phyloP scores from a whole-genome alignment of 208 protist genomes.

The Acanthamoeba triangularis region DNA sequence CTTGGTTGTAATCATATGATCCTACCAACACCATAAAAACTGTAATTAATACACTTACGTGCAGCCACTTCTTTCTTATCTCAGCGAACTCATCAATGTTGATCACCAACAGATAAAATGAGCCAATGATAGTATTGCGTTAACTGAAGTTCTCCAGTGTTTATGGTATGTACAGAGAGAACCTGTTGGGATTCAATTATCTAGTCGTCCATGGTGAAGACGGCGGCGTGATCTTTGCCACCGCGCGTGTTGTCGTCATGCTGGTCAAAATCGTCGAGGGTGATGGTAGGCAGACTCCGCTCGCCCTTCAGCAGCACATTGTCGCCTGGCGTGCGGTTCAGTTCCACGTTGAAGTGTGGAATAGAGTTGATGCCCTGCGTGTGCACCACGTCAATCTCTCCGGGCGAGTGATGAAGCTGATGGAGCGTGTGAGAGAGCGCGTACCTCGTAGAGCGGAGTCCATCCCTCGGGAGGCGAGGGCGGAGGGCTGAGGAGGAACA shows the following conservation, averaged over 20 bases:
- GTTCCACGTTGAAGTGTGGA: constrained; percentile 5
- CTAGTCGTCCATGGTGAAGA: constrained; percentile 22
- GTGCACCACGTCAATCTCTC: neutral
- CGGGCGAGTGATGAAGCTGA: neutral
- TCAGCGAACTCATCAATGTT: no score
- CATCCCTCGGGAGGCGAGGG: constrained; percentile 49
- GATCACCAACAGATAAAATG: no score
- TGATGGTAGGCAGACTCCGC: neutral
- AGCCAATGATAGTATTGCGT: no score
- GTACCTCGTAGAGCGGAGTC: constrained; percentile 33
- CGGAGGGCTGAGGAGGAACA: constrained; percentile 41
- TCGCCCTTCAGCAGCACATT: neutral
- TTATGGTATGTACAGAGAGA: no score
- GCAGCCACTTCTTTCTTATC: no score
- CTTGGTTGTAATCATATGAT: neutral
- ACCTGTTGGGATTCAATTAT: no score
- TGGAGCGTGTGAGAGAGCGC: neutral
- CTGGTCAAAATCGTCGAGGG: constrained; percentile 1
- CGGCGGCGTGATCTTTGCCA: neutral
- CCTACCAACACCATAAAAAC: neutral
- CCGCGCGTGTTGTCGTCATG: neutral
- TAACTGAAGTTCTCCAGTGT: no score
- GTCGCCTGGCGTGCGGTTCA: constrained; percentile 5
- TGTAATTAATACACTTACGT: neutral
- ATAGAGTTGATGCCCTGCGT: constrained; percentile 8